phyloP scores from a whole-genome alignment of 768 basidiomycete species.

The Podaxis rugospora region DNA sequence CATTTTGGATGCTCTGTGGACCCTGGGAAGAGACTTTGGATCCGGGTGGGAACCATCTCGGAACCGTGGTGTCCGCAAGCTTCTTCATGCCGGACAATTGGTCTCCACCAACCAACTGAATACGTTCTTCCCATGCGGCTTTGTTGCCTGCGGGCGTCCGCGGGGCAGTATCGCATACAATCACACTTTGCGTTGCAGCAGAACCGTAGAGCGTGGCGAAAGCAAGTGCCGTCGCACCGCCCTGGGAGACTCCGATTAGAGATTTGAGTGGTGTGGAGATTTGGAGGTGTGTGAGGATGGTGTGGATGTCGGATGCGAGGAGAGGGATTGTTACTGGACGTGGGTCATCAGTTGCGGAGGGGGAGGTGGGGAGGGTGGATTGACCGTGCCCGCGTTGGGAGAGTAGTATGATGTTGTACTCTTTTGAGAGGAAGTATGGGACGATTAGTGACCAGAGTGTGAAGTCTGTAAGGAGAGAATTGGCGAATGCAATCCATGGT shows the following conservation, averaged over 20 bases:
- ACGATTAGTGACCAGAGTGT: slow-evolving; percentile 44
- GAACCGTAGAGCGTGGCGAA: slow-evolving; percentile 32
- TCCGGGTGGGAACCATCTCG: slow-evolving; percentile 45
- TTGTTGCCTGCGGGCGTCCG: slow-evolving; percentile 41
- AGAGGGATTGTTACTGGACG: slow-evolving; percentile 35
- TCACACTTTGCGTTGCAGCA: slow-evolving; percentile 30
- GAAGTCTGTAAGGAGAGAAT: slow-evolving; percentile 45
- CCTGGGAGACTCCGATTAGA: slow-evolving; percentile 51
- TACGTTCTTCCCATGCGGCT: slow-evolving; percentile 45
- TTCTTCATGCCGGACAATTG: slow-evolving; percentile 33
- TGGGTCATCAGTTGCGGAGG: background rate
- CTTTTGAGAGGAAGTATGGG: slow-evolving; percentile 29
- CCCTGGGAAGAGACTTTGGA: slow-evolving; percentile 15
- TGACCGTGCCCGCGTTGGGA: slow-evolving; percentile 50
- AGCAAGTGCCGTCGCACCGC: slow-evolving; percentile 46
- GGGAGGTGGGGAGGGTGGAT: slow-evolving; percentile 29
- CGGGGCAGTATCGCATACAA: slow-evolving; percentile 46
- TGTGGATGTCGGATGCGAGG: slow-evolving; percentile 40
- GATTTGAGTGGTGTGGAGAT: slow-evolving; percentile 32
- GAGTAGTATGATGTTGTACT: slow-evolving; percentile 46
- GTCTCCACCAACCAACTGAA: slow-evolving; percentile 29
- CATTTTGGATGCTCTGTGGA: background rate
- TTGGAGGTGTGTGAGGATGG: slow-evolving; percentile 23
- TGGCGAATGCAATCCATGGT: slow-evolving; percentile 48
- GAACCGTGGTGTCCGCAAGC: slow-evolving; percentile 37